A percentile compares a stretch with the other conserved stretches of the same genome.
These are phyloP conservation scores for Capillidium heterosporum DNA, from an alignment of 371 early-diverging fungal species.

Conservation along the genomic window DNA sequence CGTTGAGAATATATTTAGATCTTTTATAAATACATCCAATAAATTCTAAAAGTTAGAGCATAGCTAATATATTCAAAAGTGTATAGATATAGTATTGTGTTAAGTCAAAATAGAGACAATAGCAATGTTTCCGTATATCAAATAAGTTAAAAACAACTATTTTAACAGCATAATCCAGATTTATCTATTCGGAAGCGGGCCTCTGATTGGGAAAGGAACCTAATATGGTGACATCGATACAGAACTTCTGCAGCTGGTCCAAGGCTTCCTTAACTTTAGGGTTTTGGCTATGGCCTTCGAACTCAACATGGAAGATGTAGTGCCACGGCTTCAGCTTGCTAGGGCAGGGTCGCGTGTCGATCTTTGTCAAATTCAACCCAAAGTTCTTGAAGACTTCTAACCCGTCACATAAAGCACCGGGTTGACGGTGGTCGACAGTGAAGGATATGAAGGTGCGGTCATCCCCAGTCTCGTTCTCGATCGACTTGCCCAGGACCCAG, in stretches of 20 bases:
- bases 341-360: constrained; percentile 77
- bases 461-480: constrained; percentile 42
- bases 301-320: constrained; percentile 81
- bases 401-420: constrained; percentile 77
- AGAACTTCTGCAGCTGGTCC: constrained; percentile 39
- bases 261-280: constrained; percentile 35
- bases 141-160: too few relatives aligned
- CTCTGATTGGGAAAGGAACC: constrained; percentile 71
- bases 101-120: too few relatives aligned
- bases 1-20: too few relatives aligned
- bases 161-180: too few relatives aligned
- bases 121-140: too few relatives aligned
- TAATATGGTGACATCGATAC: constrained; percentile 53
- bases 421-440: constrained; percentile 74
- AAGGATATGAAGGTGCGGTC: constrained; percentile 69
- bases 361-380: constrained; percentile 69
- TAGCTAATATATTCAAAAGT: too few relatives aligned
- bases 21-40: too few relatives aligned
- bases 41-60: too few relatives aligned
- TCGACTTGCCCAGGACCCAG: constrained; percentile 61
- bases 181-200: constrained; percentile 8
- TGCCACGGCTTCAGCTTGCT: constrained; percentile 54
- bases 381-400: constrained; percentile 66
- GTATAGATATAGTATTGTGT: too few relatives aligned
- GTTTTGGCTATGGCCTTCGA: constrained; percentile 58